phyloP scores from a whole-genome alignment of 2,329 filamentous ascomycete species.

The Fonsecaea multimorphosa region DNA sequence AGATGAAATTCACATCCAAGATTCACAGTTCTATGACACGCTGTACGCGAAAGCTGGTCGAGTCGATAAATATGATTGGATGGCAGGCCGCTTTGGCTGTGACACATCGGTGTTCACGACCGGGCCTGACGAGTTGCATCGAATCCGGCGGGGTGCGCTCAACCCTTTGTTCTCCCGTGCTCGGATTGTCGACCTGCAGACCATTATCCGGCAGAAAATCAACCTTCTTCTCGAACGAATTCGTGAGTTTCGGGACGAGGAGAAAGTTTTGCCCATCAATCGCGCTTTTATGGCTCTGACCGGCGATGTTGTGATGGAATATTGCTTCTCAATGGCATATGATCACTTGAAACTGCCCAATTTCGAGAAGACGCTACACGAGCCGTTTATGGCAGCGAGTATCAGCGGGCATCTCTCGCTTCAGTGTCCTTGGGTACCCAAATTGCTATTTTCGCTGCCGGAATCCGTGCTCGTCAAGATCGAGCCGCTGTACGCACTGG shows the following conservation, averaged over 20 bases:
- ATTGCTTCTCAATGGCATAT: slow-evolving; percentile 40
- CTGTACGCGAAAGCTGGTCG: slow-evolving; percentile 44
- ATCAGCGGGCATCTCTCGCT: slow-evolving; percentile 20
- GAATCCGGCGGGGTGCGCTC: slow-evolving; percentile 33
- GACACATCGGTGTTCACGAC: slow-evolving; percentile 29
- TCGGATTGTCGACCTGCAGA: slow-evolving; percentile 32
- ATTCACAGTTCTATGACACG: slow-evolving; percentile 43
- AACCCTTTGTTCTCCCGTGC: slow-evolving; percentile 36
- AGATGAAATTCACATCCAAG: slow-evolving; percentile 44
- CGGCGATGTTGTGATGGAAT: slow-evolving; percentile 44
- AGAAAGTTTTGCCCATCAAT: slow-evolving; percentile 26
- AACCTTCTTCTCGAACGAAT: slow-evolving; percentile 37
- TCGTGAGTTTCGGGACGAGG: slow-evolving; percentile 25
- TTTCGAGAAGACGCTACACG: slow-evolving; percentile 29
- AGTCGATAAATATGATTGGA: slow-evolving; percentile 40
- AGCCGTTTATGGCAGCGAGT: slow-evolving; percentile 30
- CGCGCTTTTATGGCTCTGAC: slow-evolving; percentile 37
- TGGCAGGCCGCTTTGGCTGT: slow-evolving; percentile 24
- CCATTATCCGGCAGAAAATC: slow-evolving; percentile 39
- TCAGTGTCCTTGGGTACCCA: slow-evolving; percentile 30
- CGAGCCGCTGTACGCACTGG: slow-evolving; percentile 12
- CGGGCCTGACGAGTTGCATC: slow-evolving; percentile 35
- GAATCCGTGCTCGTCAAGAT: slow-evolving; percentile 15
- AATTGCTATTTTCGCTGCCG: slow-evolving; percentile 16
- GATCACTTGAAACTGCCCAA: slow-evolving; percentile 31